Evolutionary conservation across 108 stramenopile species (phyloP).

Genomic region (Mayamaea pseudoterrestris): DNA sequence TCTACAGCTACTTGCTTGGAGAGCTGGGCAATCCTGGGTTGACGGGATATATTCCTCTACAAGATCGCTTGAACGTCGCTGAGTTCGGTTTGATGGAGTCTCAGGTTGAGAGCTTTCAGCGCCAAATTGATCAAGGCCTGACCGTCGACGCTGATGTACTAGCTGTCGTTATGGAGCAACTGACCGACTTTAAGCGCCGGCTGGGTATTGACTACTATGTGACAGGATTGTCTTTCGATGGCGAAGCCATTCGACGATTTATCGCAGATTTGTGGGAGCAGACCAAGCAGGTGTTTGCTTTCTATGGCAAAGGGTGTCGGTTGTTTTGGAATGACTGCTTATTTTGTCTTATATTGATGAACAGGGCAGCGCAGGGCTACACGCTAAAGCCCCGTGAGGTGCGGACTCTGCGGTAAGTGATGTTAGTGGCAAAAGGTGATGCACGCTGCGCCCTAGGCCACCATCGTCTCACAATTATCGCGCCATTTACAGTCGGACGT

Average conservation of each 20-base stretch:
- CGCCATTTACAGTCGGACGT: slow-evolving; percentile 54
- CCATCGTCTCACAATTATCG: slow-evolving; percentile 1
- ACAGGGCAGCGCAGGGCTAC: slow-evolving; percentile 78
- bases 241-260: slow-evolving; percentile 55
- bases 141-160: slow-evolving; percentile 66
- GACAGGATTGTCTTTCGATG: slow-evolving; percentile 62
- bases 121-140: slow-evolving; percentile 41
- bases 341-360: slow-evolving; percentile 68
- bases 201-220: slow-evolving; percentile 87
- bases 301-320: slow-evolving; percentile 71
- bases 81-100: slow-evolving; percentile 92
- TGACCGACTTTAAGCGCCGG: slow-evolving; percentile 83
- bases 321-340: slow-evolving; percentile 78
- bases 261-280: slow-evolving; percentile 39
- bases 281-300: slow-evolving; percentile 62
- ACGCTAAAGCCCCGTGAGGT: slow-evolving; percentile 95
- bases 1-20: slow-evolving; percentile 81
- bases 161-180: slow-evolving; percentile 62
- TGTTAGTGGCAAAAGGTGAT: not conserved
- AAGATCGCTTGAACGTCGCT: slow-evolving; percentile 90
- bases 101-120: slow-evolving; percentile 69
- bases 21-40: slow-evolving; percentile 63
- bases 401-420: slow-evolving; percentile 71
- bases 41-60: slow-evolving; percentile 73
- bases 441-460: not conserved